Percentiles rank a stretch among this genome's conserved stretches.
phyloP scores from a whole-genome alignment of 352 stramenopile species.

The Phytophthora sansomeana region DNA sequence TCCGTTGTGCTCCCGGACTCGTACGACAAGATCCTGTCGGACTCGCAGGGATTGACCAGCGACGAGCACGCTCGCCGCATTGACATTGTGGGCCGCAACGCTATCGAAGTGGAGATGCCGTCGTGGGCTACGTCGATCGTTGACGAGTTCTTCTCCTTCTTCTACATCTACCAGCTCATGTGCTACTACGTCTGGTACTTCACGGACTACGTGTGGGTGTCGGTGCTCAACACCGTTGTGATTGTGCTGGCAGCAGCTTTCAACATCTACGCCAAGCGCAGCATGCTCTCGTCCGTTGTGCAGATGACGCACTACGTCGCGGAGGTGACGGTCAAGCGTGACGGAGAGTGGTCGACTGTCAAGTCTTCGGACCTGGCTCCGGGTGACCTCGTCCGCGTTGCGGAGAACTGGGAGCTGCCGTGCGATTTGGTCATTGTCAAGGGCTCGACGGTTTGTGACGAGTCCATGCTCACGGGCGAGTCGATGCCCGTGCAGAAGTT shows the following conservation, averaged over 20 bases:
- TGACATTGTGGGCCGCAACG: constrained; percentile 65
- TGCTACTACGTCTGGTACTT: constrained; percentile 88
- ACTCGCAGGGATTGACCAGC: constrained; percentile 55
- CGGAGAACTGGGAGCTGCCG: constrained; percentile 74
- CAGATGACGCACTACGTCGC: constrained; percentile 73
- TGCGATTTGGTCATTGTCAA: constrained; percentile 80
- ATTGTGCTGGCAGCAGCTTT: constrained; percentile 59
- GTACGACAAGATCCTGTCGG: constrained; percentile 55
- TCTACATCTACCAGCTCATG: constrained; percentile 90
- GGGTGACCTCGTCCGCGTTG: constrained; percentile 72
- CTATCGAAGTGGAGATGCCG: constrained; percentile 73
- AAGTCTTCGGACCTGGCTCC: constrained; percentile 63
- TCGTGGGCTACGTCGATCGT: constrained; percentile 56
- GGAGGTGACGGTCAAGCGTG: constrained; percentile 72
- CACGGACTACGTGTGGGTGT: constrained; percentile 70
- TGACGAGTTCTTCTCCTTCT: constrained; percentile 75
- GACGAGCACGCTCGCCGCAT: constrained; percentile 47
- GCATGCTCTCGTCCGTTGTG: constrained; percentile 60
- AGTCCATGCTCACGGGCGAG: constrained; percentile 81
- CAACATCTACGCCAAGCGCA: constrained; percentile 78
- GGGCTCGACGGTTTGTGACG: constrained; percentile 73
- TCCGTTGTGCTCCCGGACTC: constrained; percentile 55
- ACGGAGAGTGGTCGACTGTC: constrained; percentile 57
- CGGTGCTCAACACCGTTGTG: constrained; percentile 64
- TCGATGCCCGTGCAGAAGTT: constrained; percentile 92